phyloP scores from a whole-genome alignment of 2,329 filamentous ascomycete genomes.

The Penicillium sp. region DNA sequence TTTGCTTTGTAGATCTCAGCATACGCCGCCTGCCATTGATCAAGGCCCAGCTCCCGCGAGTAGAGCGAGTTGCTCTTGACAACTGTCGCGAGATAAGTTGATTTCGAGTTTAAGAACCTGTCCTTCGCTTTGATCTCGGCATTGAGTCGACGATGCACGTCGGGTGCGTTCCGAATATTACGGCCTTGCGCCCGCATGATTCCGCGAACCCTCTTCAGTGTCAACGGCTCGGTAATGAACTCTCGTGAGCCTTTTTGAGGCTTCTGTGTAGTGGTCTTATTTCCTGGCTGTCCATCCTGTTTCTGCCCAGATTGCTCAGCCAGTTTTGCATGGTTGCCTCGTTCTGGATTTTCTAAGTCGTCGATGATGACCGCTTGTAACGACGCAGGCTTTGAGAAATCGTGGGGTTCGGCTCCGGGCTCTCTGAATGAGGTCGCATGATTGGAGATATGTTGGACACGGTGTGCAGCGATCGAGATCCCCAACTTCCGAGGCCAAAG shows the following conservation, averaged over 20 bases:
- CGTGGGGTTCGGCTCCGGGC: neutral
- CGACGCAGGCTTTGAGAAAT: neutral
- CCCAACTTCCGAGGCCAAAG: conserved; percentile 22
- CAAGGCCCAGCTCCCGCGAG: conserved; percentile 9
- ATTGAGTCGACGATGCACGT: conserved; percentile 14
- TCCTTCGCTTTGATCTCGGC: conserved; percentile 15
- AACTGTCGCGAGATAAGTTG: conserved; percentile 19
- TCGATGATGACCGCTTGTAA: neutral
- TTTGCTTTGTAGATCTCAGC: conserved; percentile 25
- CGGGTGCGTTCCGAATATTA: neutral
- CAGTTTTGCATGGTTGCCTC: neutral
- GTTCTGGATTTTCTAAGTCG: neutral
- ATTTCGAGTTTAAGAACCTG: conserved; percentile 18
- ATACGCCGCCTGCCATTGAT: conserved; percentile 26
- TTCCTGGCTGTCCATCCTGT: neutral
- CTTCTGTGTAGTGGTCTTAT: neutral
- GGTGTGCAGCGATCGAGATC: conserved; percentile 11
- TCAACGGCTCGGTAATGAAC: neutral
- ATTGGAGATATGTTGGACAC: conserved; percentile 8
- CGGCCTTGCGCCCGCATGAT: neutral
- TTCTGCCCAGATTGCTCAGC: neutral
- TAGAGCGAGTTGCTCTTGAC: conserved; percentile 27
- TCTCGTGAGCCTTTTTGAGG: neutral
- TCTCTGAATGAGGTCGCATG: conserved; percentile 4
- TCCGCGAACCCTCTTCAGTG: neutral